Percentiles rank a stretch among this genome's conserved stretches.
These are phyloP conservation scores for Coniella lustricola DNA, from an alignment of 2,329 filamentous ascomycete species.

Conservation along the genomic window DNA sequence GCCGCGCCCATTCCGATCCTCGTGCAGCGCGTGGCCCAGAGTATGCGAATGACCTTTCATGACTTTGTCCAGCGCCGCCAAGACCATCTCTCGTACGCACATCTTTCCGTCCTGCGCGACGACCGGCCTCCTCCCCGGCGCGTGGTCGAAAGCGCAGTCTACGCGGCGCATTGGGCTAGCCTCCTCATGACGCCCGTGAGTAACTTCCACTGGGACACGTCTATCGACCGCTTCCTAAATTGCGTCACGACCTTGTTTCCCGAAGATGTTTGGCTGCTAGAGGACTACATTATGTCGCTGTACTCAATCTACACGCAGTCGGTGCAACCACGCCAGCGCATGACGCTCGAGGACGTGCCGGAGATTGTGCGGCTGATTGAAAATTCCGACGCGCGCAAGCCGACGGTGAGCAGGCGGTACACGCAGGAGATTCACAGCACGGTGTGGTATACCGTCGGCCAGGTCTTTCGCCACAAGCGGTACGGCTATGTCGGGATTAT, in stretches of 20 bases:
- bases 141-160: conserved; percentile 49
- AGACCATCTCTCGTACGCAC: conserved; percentile 24
- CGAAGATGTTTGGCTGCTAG: conserved; percentile 65
- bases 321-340: conserved; percentile 24
- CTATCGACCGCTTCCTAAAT: conserved; percentile 57
- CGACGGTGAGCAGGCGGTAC: conserved; percentile 27
- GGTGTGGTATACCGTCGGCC: conserved; percentile 66
- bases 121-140: conserved; percentile 48
- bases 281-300: conserved; percentile 60
- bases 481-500: conserved; percentile 78
- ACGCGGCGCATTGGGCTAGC: conserved; percentile 67
- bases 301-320: conserved; percentile 37
- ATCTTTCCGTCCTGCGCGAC: conserved; percentile 31
- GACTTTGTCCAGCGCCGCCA: conserved; percentile 29
- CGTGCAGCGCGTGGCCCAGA: conserved; percentile 68
- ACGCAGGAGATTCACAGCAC: conserved; percentile 27
- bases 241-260: conserved; percentile 59
- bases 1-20: conserved; percentile 61
- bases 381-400: conserved; percentile 36
- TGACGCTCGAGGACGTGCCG: conserved; percentile 29
- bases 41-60: conserved; percentile 68
- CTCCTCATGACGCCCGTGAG: conserved; percentile 46
- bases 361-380: conserved; percentile 34
- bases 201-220: conserved; percentile 49
- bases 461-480: conserved; percentile 75